Evolutionary conservation across 2,329 filamentous ascomycete genomes (phyloP).

Genomic region (Aschersonia sp.): DNA sequence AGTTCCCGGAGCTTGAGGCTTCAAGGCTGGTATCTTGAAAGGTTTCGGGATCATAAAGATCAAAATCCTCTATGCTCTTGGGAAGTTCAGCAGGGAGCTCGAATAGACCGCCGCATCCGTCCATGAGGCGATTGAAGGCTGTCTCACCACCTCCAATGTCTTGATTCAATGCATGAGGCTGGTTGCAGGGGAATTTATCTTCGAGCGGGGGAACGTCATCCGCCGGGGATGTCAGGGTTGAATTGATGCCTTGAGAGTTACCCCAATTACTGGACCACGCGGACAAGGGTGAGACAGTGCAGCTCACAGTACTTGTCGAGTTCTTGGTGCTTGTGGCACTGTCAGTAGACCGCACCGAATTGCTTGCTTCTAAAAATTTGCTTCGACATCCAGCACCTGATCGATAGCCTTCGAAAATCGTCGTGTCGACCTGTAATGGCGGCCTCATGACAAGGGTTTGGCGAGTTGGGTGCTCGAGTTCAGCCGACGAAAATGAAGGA

Average conservation of each 20-base stretch:
- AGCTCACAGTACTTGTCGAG: slow-evolving; percentile 21
- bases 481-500: slow-evolving; percentile 10
- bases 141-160: slow-evolving; percentile 7
- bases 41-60: not conserved
- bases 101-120: slow-evolving; percentile 12
- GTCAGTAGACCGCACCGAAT: slow-evolving; percentile 31
- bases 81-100: slow-evolving; percentile 30
- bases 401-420: slow-evolving; percentile 15
- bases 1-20: no score
- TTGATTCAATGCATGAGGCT: slow-evolving; percentile 6
- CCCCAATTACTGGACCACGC: slow-evolving; percentile 25
- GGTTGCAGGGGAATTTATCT: slow-evolving; percentile 12
- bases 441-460: slow-evolving; percentile 14
- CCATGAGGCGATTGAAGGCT: not conserved
- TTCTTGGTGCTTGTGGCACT: slow-evolving; percentile 23
- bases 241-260: slow-evolving; percentile 23
- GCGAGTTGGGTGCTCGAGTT: slow-evolving; percentile 9
- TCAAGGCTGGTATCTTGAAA: not conserved
- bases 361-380: slow-evolving; percentile 30
- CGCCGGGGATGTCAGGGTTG: slow-evolving; percentile 29
- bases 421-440: slow-evolving; percentile 23
- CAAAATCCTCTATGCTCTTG: slow-evolving; percentile 4
- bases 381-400: slow-evolving; percentile 17
- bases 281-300: slow-evolving; percentile 32
- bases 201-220: slow-evolving; percentile 22